Evolutionary conservation across 768 basidiomycete genomes (phyloP), one percentile per base, ranked within the genome.

Genomic region (Wakefieldia striispora): DNA sequence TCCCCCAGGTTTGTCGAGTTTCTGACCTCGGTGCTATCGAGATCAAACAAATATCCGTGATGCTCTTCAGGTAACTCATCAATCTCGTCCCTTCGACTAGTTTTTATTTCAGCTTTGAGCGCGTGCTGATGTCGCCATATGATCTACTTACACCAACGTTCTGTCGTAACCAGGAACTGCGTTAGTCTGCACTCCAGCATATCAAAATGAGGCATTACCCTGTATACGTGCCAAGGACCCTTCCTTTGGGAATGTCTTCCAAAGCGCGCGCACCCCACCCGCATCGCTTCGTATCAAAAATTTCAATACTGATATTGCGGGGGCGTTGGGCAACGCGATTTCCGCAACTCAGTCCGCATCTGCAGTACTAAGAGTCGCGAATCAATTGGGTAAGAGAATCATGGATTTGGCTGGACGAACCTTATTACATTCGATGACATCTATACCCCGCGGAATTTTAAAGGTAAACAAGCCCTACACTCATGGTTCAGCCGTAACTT

Each of bases 221-320:
- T 46, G 84, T 79, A 57, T 84, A 88, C 10, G 83, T 68, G 3
- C 86, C 87, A 21, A 88, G 51, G 3, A 88, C 80, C 52, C 81
- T 83, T 4, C 86, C 86, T 41, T 49, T 65, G 19, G 65, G 64
- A 1, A 88, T 54, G 23, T 68, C 57, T 0, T 60, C 54, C 6
- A 72, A 55, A 0, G 80, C 64, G n/a, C 83, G 72, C 3, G 77
- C 84, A 7, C 86, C 86, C 86, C 84, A 88, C 3, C 86, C 86
- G 47, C 76, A 70, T 17, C 68, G 59, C 4, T 46, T 33, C 0
- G 86, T 88, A 54, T 83, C 79, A 73, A 87, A 87, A n/a, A 88
- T 64, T 54, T 86, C 79, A 9, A 88, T 71, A 3, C 77, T 71
- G 11, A 82, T 54, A 39, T 79, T 69, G 23, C 86, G 75, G 7